phyloP scores from a whole-genome alignment of 768 basidiomycete species.

The Agrocybe pediades region DNA sequence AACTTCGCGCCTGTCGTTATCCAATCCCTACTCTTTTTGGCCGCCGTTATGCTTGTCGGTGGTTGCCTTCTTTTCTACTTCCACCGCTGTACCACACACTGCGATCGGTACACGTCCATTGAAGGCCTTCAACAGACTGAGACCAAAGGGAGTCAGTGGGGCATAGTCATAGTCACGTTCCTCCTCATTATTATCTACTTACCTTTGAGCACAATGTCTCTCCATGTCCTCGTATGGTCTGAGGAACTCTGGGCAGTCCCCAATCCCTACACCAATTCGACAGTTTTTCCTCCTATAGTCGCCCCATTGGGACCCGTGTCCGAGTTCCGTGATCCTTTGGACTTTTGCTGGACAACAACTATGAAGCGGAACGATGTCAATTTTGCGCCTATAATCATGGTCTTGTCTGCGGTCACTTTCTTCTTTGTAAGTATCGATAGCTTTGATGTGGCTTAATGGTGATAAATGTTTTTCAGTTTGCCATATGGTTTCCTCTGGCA shows the following conservation, averaged over 20 bases:
- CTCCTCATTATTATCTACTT: constrained; percentile 70
- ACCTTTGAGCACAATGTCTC: constrained; percentile 75
- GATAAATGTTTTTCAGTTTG: constrained; percentile 51
- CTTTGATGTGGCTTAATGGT: background rate
- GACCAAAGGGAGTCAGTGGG: constrained; percentile 46
- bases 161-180: constrained; percentile 63
- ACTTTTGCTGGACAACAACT: constrained; percentile 82
- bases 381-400: constrained; percentile 62
- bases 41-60: constrained; percentile 57
- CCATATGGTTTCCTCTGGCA: constrained; percentile 69
- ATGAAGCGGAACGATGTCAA: constrained; percentile 73
- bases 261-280: constrained; percentile 67
- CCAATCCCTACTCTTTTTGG: constrained; percentile 61
- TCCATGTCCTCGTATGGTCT: constrained; percentile 79
- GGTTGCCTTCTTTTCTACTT: constrained; percentile 60
- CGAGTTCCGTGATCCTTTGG: constrained; percentile 60
- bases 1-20: constrained; percentile 67
- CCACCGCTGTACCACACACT: constrained; percentile 47
- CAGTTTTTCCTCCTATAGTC: constrained; percentile 47
- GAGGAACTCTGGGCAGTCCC: constrained; percentile 73
- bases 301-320: constrained; percentile 55
- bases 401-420: constrained; percentile 56
- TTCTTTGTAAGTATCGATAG: constrained; percentile 44
- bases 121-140: constrained; percentile 57
- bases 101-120: constrained; percentile 47